These are phyloP conservation scores for Trypanosoma melophagium DNA, from an alignment of 208 protist species.

Conservation along the genomic window DNA sequence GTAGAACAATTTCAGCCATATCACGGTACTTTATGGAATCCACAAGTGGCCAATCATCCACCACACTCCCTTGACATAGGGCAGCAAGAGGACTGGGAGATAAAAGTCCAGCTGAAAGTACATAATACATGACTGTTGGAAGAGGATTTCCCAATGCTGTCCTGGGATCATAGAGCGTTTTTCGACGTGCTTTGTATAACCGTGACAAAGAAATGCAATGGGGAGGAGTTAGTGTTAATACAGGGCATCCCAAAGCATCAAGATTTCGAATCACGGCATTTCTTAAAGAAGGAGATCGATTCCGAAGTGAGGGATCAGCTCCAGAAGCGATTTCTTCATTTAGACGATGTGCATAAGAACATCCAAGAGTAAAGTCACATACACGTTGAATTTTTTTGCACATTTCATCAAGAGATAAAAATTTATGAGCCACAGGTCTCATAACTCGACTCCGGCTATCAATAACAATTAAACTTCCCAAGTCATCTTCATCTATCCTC, in stretches of 20 bases:
- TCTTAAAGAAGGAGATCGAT: background rate
- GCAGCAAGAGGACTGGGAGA: constrained; percentile 63
- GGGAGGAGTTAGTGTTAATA: constrained; percentile 20
- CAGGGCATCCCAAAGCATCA: constrained; percentile 16
- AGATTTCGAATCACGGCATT: constrained; percentile 25
- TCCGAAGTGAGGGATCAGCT: background rate
- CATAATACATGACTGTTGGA: constrained; percentile 63
- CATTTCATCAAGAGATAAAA: constrained; percentile 30
- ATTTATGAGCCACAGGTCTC: constrained; percentile 23
- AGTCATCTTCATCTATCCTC: constrained; percentile 30
- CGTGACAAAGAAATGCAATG: constrained; percentile 10
- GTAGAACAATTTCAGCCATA: constrained; percentile 68
- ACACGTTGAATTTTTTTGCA: constrained; percentile 27
- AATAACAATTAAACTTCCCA: constrained; percentile 26
- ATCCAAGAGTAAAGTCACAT: constrained; percentile 23
- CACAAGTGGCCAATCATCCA: constrained; percentile 85
- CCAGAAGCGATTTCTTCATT: constrained; percentile 8
- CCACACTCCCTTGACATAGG: constrained; percentile 54
- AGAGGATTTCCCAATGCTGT: constrained; percentile 60
- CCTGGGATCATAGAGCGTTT: background rate
- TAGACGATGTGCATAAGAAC: constrained; percentile 15
- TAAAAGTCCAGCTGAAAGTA: constrained; percentile 61
- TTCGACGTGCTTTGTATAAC: constrained; percentile 13
- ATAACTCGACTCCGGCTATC: constrained; percentile 28
- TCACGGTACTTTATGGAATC: constrained; percentile 72